A percentile compares a stretch with the other conserved stretches of the same genome.
Evolutionary conservation across 2,329 filamentous ascomycete genomes (phyloP).

Genomic region (Fusarium irregulare): DNA sequence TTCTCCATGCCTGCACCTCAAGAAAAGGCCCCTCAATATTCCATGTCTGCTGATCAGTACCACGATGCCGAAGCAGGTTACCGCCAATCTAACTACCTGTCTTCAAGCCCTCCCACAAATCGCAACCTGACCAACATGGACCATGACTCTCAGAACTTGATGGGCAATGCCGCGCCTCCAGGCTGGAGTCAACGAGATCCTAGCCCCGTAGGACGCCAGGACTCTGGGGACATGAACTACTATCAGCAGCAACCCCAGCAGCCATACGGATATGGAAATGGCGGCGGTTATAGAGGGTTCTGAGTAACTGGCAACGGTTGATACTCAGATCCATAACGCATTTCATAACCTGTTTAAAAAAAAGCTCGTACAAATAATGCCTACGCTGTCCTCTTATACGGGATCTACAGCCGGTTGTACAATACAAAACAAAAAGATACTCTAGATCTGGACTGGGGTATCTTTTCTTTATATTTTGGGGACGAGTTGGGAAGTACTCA

Average conservation of each 20-base stretch:
- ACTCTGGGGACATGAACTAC: slow-evolving; percentile 40
- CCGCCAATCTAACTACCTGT: slow-evolving; percentile 34
- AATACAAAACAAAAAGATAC: slow-evolving; percentile 8
- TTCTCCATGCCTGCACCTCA: slow-evolving; percentile 58
- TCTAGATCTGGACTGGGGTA: background rate
- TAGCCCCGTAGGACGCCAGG: slow-evolving; percentile 31
- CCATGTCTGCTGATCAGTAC: slow-evolving; percentile 51
- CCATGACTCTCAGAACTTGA: slow-evolving; percentile 53
- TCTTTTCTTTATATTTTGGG: slow-evolving; percentile 31
- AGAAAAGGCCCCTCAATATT: slow-evolving; percentile 49
- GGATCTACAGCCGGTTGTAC: slow-evolving; percentile 22
- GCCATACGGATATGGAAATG: slow-evolving; percentile 41
- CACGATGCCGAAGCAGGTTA: slow-evolving; percentile 41
- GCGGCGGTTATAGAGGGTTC: slow-evolving; percentile 44
- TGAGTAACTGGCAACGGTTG: slow-evolving; percentile 26
- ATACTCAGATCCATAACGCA: slow-evolving; percentile 31
- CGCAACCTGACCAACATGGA: slow-evolving; percentile 54
- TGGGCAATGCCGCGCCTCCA: slow-evolving; percentile 55
- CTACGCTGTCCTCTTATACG: slow-evolving; percentile 19
- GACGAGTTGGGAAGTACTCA: slow-evolving; percentile 23
- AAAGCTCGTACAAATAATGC: slow-evolving; percentile 26
- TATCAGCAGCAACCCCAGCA: slow-evolving; percentile 41
- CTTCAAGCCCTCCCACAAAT: slow-evolving; percentile 47
- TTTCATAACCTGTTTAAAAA: slow-evolving; percentile 11
- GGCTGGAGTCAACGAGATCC: slow-evolving; percentile 46